Base-by-base conservation (phyloP, 2,329 filamentous ascomycete species). In the Venturia carpophila region DNA sequence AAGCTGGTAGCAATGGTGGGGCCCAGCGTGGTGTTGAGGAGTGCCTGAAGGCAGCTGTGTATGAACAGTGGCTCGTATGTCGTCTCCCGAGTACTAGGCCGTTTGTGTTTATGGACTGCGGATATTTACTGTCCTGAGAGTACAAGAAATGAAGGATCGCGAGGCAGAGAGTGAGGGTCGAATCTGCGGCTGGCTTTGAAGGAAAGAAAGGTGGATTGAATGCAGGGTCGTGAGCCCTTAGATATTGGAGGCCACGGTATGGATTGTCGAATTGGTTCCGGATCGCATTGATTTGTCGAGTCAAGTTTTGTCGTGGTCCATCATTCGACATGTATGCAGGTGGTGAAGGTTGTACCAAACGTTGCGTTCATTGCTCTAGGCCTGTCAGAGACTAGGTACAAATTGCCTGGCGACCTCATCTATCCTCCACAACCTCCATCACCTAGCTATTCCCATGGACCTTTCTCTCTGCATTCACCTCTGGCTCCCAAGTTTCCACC, bases 101-200 rank as follows among this genome's bases (percentile, higher is more conserved):
- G 1, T 58, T 37, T 19, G 52, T 58, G 27, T 15, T 19, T 58
- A 21, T 37, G 52, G 19, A 19, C 17, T 13, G 27, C 52, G 52
- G 52, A 15, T 58, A 21, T 30, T 37, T 58, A 27, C 27, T 17
- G 30, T n/a, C 15, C 30, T 37, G 52, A 34, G 52, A n/a, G 47
- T 24, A 21, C 27, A 21, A 27, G 21, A 52, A 27, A 37, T 58
- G 52, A 37, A 15, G 52, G 52, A 6, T 37, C 52, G 52, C 52
- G 30, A 58, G 52, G 52, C 52, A 58, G 52, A 58, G 52, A n/a
- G 24, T 34, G 19, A n/a, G 17, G 15, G 52, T 55, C 49, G 49
- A 55, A 34, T 55, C 17, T 19, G 24, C 19, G 49, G 24, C 13
- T 55, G 5, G 49, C 24, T 17, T 55, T 34, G 3, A 24, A 19